Percentiles rank a stretch among this genome's conserved stretches.
Evolutionary conservation across 23 red algal species (phyloP).

Genomic region (Gracilaria vermiculophylla): DNA sequence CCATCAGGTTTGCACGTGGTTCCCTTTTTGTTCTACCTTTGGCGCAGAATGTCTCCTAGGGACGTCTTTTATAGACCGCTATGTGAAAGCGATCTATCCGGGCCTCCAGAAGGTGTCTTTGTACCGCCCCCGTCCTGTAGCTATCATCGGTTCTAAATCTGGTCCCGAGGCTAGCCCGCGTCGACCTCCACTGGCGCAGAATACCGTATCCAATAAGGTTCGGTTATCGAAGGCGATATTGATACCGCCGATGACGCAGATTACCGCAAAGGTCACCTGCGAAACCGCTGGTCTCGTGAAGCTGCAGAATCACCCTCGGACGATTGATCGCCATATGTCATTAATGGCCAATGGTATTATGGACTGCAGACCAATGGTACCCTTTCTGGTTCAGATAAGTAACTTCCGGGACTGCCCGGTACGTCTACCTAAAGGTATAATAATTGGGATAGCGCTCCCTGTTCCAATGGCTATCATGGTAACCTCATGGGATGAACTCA

Average conservation of each 20-base stretch:
- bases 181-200: too few species aligned
- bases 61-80: too few species aligned
- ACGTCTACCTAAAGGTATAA: background rate
- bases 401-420: background rate
- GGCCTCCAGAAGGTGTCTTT: too few species aligned
- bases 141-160: too few species aligned
- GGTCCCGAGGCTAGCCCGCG: too few species aligned
- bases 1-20: too few species aligned
- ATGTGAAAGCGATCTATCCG: too few species aligned
- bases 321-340: background rate
- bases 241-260: background rate
- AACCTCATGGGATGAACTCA: background rate
- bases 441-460: background rate
- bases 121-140: too few species aligned
- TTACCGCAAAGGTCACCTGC: background rate
- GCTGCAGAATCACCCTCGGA: background rate
- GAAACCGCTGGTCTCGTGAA: background rate
- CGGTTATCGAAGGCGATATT: too few species aligned
- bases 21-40: too few species aligned
- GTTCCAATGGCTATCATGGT: background rate
- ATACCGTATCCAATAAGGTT: too few species aligned
- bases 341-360: background rate
- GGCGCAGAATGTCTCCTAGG: too few species aligned
- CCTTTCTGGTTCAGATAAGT: background rate
- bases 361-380: background rate